phyloP scores from a whole-genome alignment of 495 filamentous ascomycete genomes.

The Stereocaulon alpinum region DNA sequence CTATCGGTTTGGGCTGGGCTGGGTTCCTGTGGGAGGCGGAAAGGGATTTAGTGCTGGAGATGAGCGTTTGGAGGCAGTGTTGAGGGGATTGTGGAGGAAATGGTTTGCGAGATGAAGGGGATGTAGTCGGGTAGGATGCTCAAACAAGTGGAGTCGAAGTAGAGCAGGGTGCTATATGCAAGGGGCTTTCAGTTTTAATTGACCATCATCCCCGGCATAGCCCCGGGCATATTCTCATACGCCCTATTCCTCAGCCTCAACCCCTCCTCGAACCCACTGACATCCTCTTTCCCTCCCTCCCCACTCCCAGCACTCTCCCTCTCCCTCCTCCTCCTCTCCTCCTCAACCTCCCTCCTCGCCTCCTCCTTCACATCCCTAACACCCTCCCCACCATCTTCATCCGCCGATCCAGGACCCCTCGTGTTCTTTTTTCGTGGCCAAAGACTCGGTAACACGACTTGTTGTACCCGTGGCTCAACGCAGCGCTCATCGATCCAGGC shows the following conservation, averaged over 20 bases:
- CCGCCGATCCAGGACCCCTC: slow-evolving; percentile 35
- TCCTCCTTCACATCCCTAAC: slow-evolving; percentile 17
- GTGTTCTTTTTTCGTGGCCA: slow-evolving; percentile 89
- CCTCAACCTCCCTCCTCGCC: slow-evolving; percentile 18
- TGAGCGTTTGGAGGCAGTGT: no score
- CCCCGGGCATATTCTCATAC: slow-evolving; percentile 23
- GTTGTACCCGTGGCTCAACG: slow-evolving; percentile 91
- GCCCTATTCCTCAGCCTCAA: slow-evolving; percentile 19
- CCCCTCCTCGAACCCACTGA: slow-evolving; percentile 20
- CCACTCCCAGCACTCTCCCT: slow-evolving; percentile 10
- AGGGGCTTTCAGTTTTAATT: slow-evolving; percentile 9
- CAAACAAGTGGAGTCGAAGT: neutral
- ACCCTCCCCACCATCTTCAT: slow-evolving; percentile 9
- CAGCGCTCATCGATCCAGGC: slow-evolving; percentile 95
- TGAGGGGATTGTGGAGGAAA: no score
- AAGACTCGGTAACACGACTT: slow-evolving; percentile 83
- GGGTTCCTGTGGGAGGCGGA: no score
- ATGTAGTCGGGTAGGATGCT: neutral
- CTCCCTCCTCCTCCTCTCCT: slow-evolving; percentile 13
- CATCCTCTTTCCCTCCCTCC: slow-evolving; percentile 3
- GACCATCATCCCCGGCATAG: slow-evolving; percentile 22
- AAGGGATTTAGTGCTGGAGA: no score
- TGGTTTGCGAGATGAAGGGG: no score
- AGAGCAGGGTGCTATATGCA: neutral
- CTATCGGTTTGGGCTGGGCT: no score